Percentiles rank a stretch among this genome's conserved stretches.
Conservation (phyloP, 495 filamentous ascomycete genomes). For the Tuber borchii region DNA sequence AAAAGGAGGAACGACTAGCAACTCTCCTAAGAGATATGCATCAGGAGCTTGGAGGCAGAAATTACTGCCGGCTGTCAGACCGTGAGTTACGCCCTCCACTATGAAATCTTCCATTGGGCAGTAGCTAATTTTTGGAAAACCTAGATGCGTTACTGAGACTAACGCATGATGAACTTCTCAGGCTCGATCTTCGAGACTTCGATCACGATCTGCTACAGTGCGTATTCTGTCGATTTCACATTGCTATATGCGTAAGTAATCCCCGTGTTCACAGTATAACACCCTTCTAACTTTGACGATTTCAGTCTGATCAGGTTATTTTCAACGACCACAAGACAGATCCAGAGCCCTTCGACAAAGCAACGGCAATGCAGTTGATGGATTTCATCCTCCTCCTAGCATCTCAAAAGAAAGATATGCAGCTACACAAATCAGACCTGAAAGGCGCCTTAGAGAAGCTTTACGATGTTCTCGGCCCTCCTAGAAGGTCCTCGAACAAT, state of each 20-base stretch:
- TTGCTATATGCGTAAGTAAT: constrained; percentile 34
- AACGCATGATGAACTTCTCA: constrained; percentile 72
- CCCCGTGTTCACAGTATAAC: not conserved
- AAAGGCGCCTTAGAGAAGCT: constrained; percentile 84
- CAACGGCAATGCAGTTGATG: constrained; percentile 68
- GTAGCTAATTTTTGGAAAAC: constrained; percentile 41
- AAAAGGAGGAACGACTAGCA: constrained; percentile 26
- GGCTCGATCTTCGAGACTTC: constrained; percentile 43
- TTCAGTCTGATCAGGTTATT: constrained; percentile 43
- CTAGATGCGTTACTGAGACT: constrained; percentile 76
- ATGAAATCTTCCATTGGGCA: not conserved
- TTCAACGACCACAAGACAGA: constrained; percentile 45
- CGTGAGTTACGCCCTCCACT: constrained; percentile 21
- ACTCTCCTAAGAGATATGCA: constrained; percentile 56
- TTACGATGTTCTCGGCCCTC: constrained; percentile 61
- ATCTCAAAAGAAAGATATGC: constrained; percentile 78
- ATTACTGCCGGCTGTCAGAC: constrained; percentile 70
- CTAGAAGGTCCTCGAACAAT: constrained; percentile 34
- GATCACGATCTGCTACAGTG: constrained; percentile 38
- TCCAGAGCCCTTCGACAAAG: constrained; percentile 65
- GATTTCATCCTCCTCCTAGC: constrained; percentile 75
- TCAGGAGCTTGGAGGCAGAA: constrained; percentile 74
- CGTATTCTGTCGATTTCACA: constrained; percentile 39
- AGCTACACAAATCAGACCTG: constrained; percentile 81
- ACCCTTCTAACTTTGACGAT: constrained; percentile 26